phyloP scores from a whole-genome alignment of 2,329 filamentous ascomycete species.

The Aphanocladium album region DNA sequence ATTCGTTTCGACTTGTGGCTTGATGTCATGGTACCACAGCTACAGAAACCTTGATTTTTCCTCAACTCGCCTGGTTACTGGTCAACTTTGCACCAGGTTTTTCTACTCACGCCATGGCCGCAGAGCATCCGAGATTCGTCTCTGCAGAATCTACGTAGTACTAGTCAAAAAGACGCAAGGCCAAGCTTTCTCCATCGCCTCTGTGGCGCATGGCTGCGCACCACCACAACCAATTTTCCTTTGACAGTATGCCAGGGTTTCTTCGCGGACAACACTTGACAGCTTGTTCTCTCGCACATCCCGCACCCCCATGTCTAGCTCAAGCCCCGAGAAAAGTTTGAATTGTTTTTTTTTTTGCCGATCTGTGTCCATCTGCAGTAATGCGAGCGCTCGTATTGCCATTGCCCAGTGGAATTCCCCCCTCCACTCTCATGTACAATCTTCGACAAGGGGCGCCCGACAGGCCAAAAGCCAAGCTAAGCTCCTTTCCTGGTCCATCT shows the following conservation, averaged over 20 bases:
- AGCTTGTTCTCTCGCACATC: too few relatives aligned
- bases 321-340: background rate
- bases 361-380: background rate
- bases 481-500: background rate
- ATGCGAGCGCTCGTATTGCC: constrained; percentile 2
- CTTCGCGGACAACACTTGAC: background rate
- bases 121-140: background rate
- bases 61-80: background rate
- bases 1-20: background rate
- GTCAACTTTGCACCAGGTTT: background rate
- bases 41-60: constrained; percentile 2
- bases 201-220: background rate
- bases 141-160: too few relatives aligned
- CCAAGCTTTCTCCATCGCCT: background rate
- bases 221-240: background rate
- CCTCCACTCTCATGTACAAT: background rate
- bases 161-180: background rate
- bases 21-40: background rate
- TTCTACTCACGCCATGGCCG: background rate
- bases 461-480: background rate
- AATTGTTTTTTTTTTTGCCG: background rate
- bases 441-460: background rate
- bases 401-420: background rate
- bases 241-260: background rate
- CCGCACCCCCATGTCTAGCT: background rate